These are phyloP conservation scores for Periconia sp. DNA, from an alignment of 2,329 filamentous ascomycete genomes.

Conservation along the genomic window DNA sequence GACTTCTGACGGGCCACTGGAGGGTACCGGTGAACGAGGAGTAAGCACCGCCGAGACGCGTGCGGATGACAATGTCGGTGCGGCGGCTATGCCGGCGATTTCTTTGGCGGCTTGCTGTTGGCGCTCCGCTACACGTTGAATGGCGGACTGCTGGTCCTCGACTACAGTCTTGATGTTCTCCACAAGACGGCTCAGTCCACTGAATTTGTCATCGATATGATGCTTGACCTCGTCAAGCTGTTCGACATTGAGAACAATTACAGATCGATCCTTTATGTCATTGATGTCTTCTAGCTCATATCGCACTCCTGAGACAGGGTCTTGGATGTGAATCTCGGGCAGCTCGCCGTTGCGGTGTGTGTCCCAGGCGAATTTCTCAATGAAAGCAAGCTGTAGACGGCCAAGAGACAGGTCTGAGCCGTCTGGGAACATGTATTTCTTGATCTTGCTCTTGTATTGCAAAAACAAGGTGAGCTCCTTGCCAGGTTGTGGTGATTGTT, in stretches of 20 bases:
- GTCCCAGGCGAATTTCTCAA: conserved; percentile 99
- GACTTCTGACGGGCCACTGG: conserved; percentile 24
- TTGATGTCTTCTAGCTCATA: conserved; percentile 93
- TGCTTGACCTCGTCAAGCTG: conserved; percentile 93
- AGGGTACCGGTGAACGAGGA: conserved; percentile 33
- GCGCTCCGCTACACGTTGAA: conserved; percentile 86
- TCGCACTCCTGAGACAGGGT: conserved; percentile 92
- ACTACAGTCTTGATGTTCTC: conserved; percentile 84
- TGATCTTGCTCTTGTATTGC: conserved; percentile 96
- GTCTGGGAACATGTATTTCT: conserved; percentile 89
- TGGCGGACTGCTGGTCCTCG: conserved; percentile 78
- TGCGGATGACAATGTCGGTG: conserved; percentile 43
- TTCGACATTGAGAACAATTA: conserved; percentile 94
- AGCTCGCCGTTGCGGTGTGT: conserved; percentile 95
- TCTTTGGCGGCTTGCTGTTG: conserved; percentile 91
- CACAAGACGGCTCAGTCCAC: conserved; percentile 79
- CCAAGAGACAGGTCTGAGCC: conserved; percentile 87
- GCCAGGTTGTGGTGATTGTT: conserved; percentile 71
- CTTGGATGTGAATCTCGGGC: conserved; percentile 97
- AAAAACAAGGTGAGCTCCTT: conserved; percentile 94
- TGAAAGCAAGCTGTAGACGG: conserved; percentile 90
- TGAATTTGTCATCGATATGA: conserved; percentile 92
- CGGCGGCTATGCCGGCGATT: conserved; percentile 70
- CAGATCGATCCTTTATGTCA: conserved; percentile 93
- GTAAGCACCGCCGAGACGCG: conserved; percentile 43